Evolutionary conservation across 129 eudicot genomes (phyloP), one percentile per base, ranked within the genome.

Genomic region (Apium graveolens): DNA sequence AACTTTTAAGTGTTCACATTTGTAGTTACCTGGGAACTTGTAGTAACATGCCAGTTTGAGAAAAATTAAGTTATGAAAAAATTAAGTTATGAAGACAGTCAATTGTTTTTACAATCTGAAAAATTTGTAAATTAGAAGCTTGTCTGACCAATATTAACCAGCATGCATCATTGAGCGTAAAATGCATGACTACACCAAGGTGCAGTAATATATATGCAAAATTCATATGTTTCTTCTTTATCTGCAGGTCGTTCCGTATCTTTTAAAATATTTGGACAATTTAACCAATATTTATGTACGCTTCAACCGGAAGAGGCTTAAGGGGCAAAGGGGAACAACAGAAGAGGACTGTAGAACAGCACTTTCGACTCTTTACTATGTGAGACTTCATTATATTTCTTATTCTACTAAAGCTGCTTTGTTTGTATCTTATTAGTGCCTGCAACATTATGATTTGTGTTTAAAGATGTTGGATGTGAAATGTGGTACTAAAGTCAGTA

Each of bases 321-420:
- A 91, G 84, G 98, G 98, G n/a, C 93, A 91, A 85, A 92, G 97
- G 20, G 91, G 93, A n/a, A 87, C 92, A 7, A 92, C 90, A n/a
- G 95, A 91, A 86, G 86, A 83, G 55, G 98, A 93, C 82, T 91
- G 97, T 86, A 91, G 85, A 80, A 86, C 83, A 66, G 98, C 98
- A n/a, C 97, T 93, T 31, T 93, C 98, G 18, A 93, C 98, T 48
- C 90, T 91, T 75, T 91, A 93, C 90, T 86, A 91, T 78, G 98
- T 90, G 83, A 18, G 83, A 31, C 24, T 85, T 78, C 18, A 35
- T 35, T 70, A 17, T 18, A 2, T 68, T 5, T 68, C 0, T 14
- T 68, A 13, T 32, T 68, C 11, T 18, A 70, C 57, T 13, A 20
- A 42, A 38, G 32, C 17, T 77, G 42, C 62, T 34, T 29, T 11